A percentile compares a stretch with the other conserved stretches of the same genome.
Evolutionary conservation across 2,329 filamentous ascomycete species (phyloP).

Genomic region (Lanzia echinophila): DNA sequence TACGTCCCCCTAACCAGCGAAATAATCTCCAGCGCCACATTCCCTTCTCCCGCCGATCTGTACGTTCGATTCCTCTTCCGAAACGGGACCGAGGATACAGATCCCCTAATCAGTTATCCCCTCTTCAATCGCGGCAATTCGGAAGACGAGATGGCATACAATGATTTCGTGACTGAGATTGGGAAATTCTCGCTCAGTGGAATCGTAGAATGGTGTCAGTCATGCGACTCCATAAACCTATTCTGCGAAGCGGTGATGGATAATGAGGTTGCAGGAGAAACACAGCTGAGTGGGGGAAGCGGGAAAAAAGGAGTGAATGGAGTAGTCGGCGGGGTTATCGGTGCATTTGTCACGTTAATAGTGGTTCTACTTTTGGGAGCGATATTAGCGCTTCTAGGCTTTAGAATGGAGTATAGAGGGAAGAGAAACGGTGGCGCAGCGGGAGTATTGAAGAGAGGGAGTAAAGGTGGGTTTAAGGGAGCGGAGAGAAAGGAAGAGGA

Average conservation of each 20-base stretch:
- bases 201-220: slow-evolving; percentile 24
- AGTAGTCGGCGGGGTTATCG: slow-evolving; percentile 26
- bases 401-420: slow-evolving; percentile 16
- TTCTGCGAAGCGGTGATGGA: slow-evolving; percentile 23
- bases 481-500: slow-evolving; percentile 26
- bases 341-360: slow-evolving; percentile 23
- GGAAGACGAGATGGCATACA: slow-evolving; percentile 25
- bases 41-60: slow-evolving; percentile 32
- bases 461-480: slow-evolving; percentile 29
- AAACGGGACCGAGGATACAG: slow-evolving; percentile 37
- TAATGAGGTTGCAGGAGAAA: neutral
- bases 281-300: neutral
- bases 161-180: slow-evolving; percentile 25
- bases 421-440: neutral
- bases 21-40: slow-evolving; percentile 8
- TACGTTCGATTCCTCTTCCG: slow-evolving; percentile 52
- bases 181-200: slow-evolving; percentile 18
- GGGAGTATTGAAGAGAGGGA: neutral
- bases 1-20: slow-evolving; percentile 33
- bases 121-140: slow-evolving; percentile 26
- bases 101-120: slow-evolving; percentile 28
- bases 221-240: slow-evolving; percentile 18
- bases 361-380: slow-evolving; percentile 11
- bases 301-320: slow-evolving; percentile 1
- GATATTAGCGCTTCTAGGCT: slow-evolving; percentile 20